Conservation (phyloP, 1,139 yeast species). For the Geotrichum aggregatum region DNA sequence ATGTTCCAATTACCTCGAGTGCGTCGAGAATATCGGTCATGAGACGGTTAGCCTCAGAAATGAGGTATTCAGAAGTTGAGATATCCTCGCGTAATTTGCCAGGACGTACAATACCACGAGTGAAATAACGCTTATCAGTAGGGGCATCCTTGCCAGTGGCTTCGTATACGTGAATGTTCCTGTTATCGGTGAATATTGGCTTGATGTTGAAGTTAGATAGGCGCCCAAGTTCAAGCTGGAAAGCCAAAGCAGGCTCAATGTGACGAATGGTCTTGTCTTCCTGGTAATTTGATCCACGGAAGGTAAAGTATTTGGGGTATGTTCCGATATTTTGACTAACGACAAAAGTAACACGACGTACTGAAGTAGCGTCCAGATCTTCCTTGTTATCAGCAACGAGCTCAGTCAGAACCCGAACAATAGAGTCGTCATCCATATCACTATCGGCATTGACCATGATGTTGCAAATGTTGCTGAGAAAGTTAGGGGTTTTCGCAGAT, state of each 20-base stretch:
- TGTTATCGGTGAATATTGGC: constrained; percentile 93
- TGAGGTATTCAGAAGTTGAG: constrained; percentile 86
- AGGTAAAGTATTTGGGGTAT: constrained; percentile 93
- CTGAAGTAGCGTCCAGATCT: constrained; percentile 62
- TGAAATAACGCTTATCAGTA: constrained; percentile 90
- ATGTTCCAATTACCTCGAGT: constrained; percentile 87
- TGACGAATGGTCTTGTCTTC: constrained; percentile 89
- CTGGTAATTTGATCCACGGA: constrained; percentile 75
- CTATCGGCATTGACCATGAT: constrained; percentile 72
- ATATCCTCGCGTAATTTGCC: constrained; percentile 92
- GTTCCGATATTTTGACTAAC: constrained; percentile 78
- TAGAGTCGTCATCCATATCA: constrained; percentile 64
- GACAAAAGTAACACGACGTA: constrained; percentile 90
- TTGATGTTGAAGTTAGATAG: constrained; percentile 90
- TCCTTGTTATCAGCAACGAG: constrained; percentile 65
- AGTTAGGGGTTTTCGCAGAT: constrained; percentile 32
- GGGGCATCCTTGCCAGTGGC: constrained; percentile 93
- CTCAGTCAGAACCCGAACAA: constrained; percentile 59
- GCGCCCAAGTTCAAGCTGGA: constrained; percentile 92
- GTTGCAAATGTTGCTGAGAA: constrained; percentile 72
- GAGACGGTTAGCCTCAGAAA: constrained; percentile 91
- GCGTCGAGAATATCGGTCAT: constrained; percentile 95
- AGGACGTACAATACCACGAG: constrained; percentile 95
- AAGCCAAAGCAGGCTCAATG: constrained; percentile 96
- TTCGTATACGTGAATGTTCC: constrained; percentile 95